phyloP scores from a whole-genome alignment of 768 basidiomycete genomes.

The Rhodotorula toruloides region DNA sequence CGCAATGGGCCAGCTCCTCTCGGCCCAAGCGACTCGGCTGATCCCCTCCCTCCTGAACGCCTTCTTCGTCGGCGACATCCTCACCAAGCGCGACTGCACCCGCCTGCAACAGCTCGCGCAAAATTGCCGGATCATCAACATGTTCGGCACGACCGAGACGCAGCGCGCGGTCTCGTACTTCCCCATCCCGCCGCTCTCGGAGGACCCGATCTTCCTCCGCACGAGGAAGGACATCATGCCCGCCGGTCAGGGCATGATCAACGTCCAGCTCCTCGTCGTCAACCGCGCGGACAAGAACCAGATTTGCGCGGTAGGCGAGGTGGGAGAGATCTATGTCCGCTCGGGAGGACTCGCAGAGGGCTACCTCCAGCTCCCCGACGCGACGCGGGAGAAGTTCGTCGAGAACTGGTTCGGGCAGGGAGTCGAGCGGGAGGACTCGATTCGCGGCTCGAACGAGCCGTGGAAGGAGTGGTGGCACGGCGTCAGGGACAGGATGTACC shows the following conservation, averaged over 20 bases:
- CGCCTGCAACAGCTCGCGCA: constrained; percentile 86
- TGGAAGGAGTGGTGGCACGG: constrained; percentile 87
- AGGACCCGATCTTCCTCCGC: constrained; percentile 81
- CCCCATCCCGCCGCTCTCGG: constrained; percentile 73
- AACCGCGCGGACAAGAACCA: constrained; percentile 79
- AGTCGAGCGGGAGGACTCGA: constrained; percentile 62
- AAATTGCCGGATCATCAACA: constrained; percentile 93
- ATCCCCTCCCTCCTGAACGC: constrained; percentile 82
- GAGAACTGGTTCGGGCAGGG: constrained; percentile 76
- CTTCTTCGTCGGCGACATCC: constrained; percentile 98
- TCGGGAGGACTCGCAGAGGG: constrained; percentile 93
- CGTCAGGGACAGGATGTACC: constrained; percentile 93
- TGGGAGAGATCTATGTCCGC: constrained; percentile 97
- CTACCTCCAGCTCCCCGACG: constrained; percentile 69
- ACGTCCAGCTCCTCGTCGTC: constrained; percentile 93
- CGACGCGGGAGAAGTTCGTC: constrained; percentile 87
- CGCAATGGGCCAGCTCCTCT: constrained; percentile 97
- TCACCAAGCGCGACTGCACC: constrained; percentile 95
- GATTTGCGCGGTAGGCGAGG: constrained; percentile 88
- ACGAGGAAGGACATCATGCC: constrained; percentile 97
- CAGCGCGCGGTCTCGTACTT: constrained; percentile 98
- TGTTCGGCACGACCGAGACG: constrained; percentile 99
- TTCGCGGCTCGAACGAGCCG: constrained; percentile 59
- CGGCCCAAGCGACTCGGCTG: constrained; percentile 71
- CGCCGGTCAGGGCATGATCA: constrained; percentile 93